These are phyloP conservation scores for Melampsora medusae DNA, from an alignment of 1,284 basidiomycete species.

Conservation along the genomic window DNA sequence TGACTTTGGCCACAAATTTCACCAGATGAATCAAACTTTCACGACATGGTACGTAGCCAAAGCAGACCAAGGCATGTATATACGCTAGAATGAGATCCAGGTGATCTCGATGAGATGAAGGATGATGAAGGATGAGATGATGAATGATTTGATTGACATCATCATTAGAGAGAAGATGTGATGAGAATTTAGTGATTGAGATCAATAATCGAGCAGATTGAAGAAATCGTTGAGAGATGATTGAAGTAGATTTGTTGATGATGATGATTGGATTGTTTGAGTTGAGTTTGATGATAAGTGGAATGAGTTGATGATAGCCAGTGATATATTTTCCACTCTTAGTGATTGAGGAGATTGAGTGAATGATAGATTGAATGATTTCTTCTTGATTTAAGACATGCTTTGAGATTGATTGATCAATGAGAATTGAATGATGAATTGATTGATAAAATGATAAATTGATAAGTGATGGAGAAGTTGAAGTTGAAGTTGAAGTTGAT, in stretches of 20 bases:
- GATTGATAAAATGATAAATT: not conserved
- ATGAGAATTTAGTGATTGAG: slow-evolving; percentile 42
- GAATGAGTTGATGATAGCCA: slow-evolving; percentile 9
- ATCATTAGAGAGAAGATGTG: slow-evolving; percentile 23
- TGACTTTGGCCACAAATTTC: slow-evolving; percentile 25
- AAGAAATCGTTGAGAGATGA: slow-evolving; percentile 6
- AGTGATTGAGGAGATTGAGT: slow-evolving; percentile 8
- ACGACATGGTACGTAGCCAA: slow-evolving; percentile 27
- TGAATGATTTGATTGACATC: slow-evolving; percentile 36
- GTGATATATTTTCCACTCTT: slow-evolving; percentile 26
- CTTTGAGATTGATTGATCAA: not conserved
- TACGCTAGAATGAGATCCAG: slow-evolving; percentile 26
- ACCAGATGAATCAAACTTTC: slow-evolving; percentile 29
- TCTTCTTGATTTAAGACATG: not conserved
- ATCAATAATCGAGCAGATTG: slow-evolving; percentile 17
- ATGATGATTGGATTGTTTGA: not conserved
- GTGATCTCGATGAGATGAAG: slow-evolving; percentile 7
- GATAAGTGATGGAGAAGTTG: too few relatives aligned
- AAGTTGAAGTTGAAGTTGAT: too few relatives aligned
- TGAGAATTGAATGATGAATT: not conserved
- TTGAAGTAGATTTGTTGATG: not conserved
- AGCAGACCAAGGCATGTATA: slow-evolving; percentile 29
- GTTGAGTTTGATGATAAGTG: slow-evolving; percentile 3
- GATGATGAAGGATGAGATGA: slow-evolving; percentile 21
- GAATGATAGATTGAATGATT: slow-evolving; percentile 9